These are phyloP conservation scores for Pyrenula massariospora DNA, from an alignment of 495 filamentous ascomycete genomes.

Conservation along the genomic window DNA sequence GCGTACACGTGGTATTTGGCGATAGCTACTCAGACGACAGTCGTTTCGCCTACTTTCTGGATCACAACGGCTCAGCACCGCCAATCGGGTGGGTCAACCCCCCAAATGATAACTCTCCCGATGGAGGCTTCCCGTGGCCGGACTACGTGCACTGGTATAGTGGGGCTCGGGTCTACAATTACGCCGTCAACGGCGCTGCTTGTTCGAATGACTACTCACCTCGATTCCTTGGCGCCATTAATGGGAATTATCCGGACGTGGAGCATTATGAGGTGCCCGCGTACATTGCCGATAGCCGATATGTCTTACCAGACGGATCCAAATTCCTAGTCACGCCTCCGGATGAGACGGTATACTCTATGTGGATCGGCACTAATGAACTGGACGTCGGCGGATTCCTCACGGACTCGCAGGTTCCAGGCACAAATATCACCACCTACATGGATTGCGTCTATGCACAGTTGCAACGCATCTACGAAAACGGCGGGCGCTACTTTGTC, in stretches of 20 bases:
- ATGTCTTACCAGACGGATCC: constrained; percentile 22
- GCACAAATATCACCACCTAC: constrained; percentile 48
- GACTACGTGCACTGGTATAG: no score
- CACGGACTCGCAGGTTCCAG: constrained; percentile 44
- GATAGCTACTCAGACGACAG: no score
- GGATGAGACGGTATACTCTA: constrained; percentile 53
- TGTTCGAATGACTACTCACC: no score
- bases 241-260: constrained; percentile 46
- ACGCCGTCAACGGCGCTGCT: no score
- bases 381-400: constrained; percentile 52
- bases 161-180: no score
- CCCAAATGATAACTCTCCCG: no score
- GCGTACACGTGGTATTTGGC: no score
- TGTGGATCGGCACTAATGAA: constrained; percentile 77
- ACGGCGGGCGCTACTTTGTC: constrained; percentile 57
- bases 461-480: constrained; percentile 46
- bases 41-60: no score
- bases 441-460: constrained; percentile 50
- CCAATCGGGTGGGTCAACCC: no score
- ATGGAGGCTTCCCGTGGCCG: no score
- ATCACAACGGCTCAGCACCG: no score
- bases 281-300: constrained; percentile 48
- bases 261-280: constrained; percentile 57
- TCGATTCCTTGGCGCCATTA: constrained; percentile 33
- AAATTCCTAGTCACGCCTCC: constrained; percentile 36